phyloP scores from a whole-genome alignment of 139 green algal genomes.

The Coelastrella sp. region DNA sequence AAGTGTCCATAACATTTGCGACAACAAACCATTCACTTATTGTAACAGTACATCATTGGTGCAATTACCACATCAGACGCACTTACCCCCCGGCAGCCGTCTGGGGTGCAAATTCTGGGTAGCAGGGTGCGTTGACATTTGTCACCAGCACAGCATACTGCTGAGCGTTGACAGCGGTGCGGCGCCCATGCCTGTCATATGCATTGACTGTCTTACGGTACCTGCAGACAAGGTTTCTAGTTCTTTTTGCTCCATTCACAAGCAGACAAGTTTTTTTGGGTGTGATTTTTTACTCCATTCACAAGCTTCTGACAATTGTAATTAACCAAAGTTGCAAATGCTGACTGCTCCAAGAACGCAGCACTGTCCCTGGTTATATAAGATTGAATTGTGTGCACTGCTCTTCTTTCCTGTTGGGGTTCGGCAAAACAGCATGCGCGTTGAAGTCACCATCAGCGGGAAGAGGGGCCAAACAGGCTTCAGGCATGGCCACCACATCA shows the following conservation, averaged over 20 bases:
- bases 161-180: constrained; percentile 72
- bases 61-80: not conserved
- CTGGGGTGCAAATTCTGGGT: constrained; percentile 38
- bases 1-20: too few relatives aligned
- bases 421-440: too few relatives aligned
- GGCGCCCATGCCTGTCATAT: constrained; percentile 32
- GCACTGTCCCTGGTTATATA: too few relatives aligned
- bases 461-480: too few relatives aligned
- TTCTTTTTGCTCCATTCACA: not conserved
- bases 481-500: too few relatives aligned
- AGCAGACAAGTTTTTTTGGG: not conserved
- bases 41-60: too few relatives aligned
- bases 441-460: too few relatives aligned
- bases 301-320: not conserved
- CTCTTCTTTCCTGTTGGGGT: too few relatives aligned
- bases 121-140: constrained; percentile 56
- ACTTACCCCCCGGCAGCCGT: not conserved
- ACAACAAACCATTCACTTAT: too few relatives aligned
- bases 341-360: too few relatives aligned
- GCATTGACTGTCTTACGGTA: constrained; percentile 79
- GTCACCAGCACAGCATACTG: constrained; percentile 73
- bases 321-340: too few relatives aligned
- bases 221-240: not conserved
- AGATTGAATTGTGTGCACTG: too few relatives aligned
- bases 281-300: not conserved